Base-by-base conservation (phyloP, 306 rosid species). In the Cyamopsis tetragonoloba region DNA sequence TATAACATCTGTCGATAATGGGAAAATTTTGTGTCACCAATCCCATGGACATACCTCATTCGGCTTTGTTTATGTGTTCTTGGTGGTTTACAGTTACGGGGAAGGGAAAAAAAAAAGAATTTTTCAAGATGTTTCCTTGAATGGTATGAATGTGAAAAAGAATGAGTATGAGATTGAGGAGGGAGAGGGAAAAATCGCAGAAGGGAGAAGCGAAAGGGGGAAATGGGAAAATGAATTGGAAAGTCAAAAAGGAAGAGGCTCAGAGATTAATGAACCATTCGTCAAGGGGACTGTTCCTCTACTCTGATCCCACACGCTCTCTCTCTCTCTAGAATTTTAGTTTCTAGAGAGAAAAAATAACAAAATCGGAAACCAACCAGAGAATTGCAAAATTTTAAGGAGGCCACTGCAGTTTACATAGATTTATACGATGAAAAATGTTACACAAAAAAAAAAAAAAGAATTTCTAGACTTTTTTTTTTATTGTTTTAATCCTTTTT, bases 231-330 rank as follows among this genome's bases (percentile, higher is more conserved):
- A 8, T 9, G 80, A 22, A 75, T 57, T n/a, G 57, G 23, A 59
- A 68, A 68, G 66, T 76, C 76, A 76, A 76, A 38, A 58, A 13
- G 20, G n/a, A 11, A 2, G 51, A 49, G 51, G 70, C n/a, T 17
- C n/a, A 76, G 46, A 37, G 42, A 41, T 67, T 12, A 34, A 66
- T 35, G 4, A 41, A 37, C 8, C 49, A 14, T 38, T 62, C 64
- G 50, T 26, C 15, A 49, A 49, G 31, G 28, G 7, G 26, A 41
- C 22, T 48, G 44, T 51, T 66, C 24, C 48, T 46, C 4, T 20
- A 37, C 64, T 68, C 5, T 60, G 42, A 76, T 50, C 59, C 51
- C 75, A 58, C 65, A 34, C 75, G 48, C 74, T 38, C 64, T 60
- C 3, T 66, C 66, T 68, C 71, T 23, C 50, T 60, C 23, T 31